These are phyloP conservation scores for Coemansia sp. DNA, from an alignment of 192 early-diverging fungal genomes.

Conservation along the genomic window DNA sequence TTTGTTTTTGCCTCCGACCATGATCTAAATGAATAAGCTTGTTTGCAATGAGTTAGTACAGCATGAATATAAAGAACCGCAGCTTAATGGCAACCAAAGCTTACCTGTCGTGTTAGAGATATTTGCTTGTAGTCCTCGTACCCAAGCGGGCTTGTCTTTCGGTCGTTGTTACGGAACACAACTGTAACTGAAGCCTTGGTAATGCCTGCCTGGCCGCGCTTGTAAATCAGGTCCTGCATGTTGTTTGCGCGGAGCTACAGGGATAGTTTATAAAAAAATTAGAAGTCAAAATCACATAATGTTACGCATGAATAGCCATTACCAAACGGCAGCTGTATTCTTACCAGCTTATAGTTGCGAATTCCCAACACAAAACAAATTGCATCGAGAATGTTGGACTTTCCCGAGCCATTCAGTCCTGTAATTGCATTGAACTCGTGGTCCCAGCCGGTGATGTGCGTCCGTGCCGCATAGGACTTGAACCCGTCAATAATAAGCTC, in stretches of 20 bases:
- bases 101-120: constrained; percentile 93
- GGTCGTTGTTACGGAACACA: constrained; percentile 91
- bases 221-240: constrained; percentile 96
- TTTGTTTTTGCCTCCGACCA: constrained; percentile 93
- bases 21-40: constrained; percentile 27
- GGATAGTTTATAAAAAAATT: background rate
- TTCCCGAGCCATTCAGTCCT: constrained; percentile 96
- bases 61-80: too few relatives aligned
- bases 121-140: constrained; percentile 85
- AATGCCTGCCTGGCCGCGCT: constrained; percentile 98
- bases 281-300: background rate
- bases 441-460: constrained; percentile 98
- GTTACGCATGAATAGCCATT: background rate
- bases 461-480: constrained; percentile 96
- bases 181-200: constrained; percentile 96
- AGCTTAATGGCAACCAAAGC: background rate
- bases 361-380: constrained; percentile 99
- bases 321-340: background rate
- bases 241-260: constrained; percentile 82
- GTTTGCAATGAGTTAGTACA: background rate
- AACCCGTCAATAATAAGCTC: constrained; percentile 98
- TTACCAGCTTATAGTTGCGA: constrained; percentile 85
- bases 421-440: constrained; percentile 97
- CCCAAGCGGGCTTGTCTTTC: constrained; percentile 79
- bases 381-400: constrained; percentile 97